A percentile compares a stretch with the other conserved stretches of the same genome.
Evolutionary conservation across 2,329 filamentous ascomycete genomes (phyloP).

Genomic region (Penicillium polonicum): DNA sequence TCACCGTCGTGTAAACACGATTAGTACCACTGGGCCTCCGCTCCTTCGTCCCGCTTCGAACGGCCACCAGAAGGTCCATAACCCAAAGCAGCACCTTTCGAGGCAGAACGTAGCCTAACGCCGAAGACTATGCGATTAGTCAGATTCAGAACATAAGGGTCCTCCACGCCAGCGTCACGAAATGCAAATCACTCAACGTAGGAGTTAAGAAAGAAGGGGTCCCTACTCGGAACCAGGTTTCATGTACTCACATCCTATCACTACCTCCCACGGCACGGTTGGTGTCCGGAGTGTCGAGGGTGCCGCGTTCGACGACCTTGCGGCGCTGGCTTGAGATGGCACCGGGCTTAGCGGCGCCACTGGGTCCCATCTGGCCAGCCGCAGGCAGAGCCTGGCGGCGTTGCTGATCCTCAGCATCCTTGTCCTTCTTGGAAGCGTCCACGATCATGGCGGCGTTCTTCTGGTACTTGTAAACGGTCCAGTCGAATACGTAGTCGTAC

Average conservation of each 20-base stretch:
- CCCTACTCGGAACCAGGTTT: constrained; percentile 79
- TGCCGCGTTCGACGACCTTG: constrained; percentile 74
- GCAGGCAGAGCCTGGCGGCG: constrained; percentile 66
- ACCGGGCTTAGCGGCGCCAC: constrained; percentile 66
- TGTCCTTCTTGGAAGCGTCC: constrained; percentile 70
- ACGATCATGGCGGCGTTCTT: constrained; percentile 97
- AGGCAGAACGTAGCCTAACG: constrained; percentile 83
- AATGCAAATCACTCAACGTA: constrained; percentile 71
- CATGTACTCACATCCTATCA: constrained; percentile 94
- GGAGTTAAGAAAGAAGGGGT: constrained; percentile 65
- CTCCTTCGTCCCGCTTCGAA: constrained; percentile 55
- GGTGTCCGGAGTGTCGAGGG: constrained; percentile 67
- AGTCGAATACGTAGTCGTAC: constrained; percentile 99
- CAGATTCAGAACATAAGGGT: constrained; percentile 65
- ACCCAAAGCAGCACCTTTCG: constrained; percentile 63
- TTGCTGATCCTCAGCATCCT: constrained; percentile 74
- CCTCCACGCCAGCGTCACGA: constrained; percentile 73
- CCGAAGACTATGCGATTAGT: constrained; percentile 80
- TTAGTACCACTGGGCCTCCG: constrained; percentile 50
- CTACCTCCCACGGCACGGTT: constrained; percentile 74
- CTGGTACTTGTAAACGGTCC: constrained; percentile 99
- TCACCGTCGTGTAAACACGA: constrained; percentile 33
- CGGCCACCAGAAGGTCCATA: constrained; percentile 50
- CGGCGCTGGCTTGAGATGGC: constrained; percentile 74
- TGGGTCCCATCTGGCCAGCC: constrained; percentile 54